Conservation (phyloP, 257 asterid species). For the Nyctanthes arbortristis region DNA sequence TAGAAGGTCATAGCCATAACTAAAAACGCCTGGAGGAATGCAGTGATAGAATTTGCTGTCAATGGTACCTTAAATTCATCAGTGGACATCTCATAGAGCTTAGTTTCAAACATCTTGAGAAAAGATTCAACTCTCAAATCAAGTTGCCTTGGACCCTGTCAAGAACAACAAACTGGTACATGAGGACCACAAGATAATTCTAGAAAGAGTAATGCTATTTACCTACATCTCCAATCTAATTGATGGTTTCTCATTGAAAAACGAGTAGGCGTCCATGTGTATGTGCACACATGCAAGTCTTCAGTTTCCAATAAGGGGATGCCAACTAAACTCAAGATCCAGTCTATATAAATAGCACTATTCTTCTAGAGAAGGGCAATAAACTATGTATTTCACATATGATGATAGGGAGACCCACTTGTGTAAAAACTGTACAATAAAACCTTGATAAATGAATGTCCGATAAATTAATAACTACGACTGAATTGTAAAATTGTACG, state of each 20-base stretch:
- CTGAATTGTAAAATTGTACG: too few relatives aligned
- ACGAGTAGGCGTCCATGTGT: too few relatives aligned
- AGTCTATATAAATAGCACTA: too few relatives aligned
- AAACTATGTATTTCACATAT: not conserved
- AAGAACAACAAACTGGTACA: conserved; percentile 32
- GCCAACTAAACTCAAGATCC: too few relatives aligned
- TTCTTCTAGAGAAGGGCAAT: conserved; percentile 11
- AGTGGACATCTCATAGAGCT: conserved; percentile 75
- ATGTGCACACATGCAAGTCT: too few relatives aligned
- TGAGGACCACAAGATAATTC: too few relatives aligned
- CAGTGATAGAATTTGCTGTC: conserved; percentile 10
- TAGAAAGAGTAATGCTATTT: too few relatives aligned
- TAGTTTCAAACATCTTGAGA: conserved; percentile 79
- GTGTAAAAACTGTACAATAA: not conserved
- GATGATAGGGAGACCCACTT: not conserved
- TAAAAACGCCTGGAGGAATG: not conserved
- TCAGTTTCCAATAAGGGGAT: too few relatives aligned
- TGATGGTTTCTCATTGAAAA: too few relatives aligned
- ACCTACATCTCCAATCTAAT: too few relatives aligned
- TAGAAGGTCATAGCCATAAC: not conserved
- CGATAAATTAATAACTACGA: too few relatives aligned
- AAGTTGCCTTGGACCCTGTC: conserved; percentile 89
- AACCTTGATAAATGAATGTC: too few relatives aligned
- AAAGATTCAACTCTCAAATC: conserved; percentile 83
- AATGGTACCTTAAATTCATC: conserved; percentile 80